A percentile compares a stretch with the other conserved stretches of the same genome.
phyloP scores from a whole-genome alignment of 345 rosid genomes.

The Hevea brasiliensis region DNA sequence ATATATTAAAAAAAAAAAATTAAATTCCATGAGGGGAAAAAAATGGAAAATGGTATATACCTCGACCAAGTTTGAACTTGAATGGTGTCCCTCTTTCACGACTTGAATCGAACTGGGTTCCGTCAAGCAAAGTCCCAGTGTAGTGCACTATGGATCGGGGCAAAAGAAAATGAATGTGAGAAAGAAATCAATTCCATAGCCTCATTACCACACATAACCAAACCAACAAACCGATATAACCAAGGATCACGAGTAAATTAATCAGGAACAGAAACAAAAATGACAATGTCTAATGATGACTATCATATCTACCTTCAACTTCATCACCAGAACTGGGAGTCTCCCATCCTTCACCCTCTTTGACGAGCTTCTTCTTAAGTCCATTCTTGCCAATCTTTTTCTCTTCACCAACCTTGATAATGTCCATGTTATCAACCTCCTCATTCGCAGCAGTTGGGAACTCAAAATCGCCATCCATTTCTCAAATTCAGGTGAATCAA shows the following conservation, averaged over 20 bases:
- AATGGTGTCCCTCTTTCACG: conserved; percentile 83
- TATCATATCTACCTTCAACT: conserved; percentile 78
- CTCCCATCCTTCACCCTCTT: conserved; percentile 71
- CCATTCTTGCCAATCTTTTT: conserved; percentile 78
- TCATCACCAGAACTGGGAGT: conserved; percentile 75
- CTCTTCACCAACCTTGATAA: conserved; percentile 26
- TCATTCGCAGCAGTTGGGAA: conserved; percentile 36
- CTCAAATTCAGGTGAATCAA: too few relatives aligned
- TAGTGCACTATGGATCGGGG: conserved; percentile 34
- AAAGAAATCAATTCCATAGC: background rate
- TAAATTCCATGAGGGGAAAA: too few relatives aligned
- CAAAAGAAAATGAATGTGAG: too few relatives aligned
- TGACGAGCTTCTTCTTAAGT: conserved; percentile 79
- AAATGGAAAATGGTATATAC: conserved; percentile 24
- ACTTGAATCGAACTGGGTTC: conserved; percentile 91
- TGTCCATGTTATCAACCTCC: conserved; percentile 45
- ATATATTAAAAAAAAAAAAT: too few relatives aligned
- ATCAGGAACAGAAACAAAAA: background rate
- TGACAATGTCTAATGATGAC: too few relatives aligned
- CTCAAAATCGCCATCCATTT: conserved; percentile 65
- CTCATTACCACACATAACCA: background rate
- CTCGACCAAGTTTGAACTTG: conserved; percentile 95
- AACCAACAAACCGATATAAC: background rate
- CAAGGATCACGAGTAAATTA: background rate
- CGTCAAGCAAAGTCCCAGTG: conserved; percentile 91